phyloP scores from a whole-genome alignment of 257 asterid species.

The Capsicum rhomboideum region DNA sequence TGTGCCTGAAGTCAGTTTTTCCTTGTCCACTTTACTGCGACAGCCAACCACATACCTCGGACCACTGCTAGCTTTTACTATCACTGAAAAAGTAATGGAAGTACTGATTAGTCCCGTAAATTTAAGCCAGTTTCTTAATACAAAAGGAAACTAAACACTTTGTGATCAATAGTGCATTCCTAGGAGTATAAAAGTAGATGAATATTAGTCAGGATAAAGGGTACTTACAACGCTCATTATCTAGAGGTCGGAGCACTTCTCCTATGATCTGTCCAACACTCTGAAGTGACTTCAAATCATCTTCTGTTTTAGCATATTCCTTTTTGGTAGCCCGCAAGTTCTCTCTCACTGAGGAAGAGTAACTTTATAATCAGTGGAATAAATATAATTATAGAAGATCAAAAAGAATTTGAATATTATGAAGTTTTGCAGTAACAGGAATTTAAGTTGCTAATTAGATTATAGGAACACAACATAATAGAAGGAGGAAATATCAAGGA shows the following conservation, averaged over 20 bases:
- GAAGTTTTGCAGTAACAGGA: background rate
- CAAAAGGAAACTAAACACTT: background rate
- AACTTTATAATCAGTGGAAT: background rate
- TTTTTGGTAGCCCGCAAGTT: constrained; percentile 64
- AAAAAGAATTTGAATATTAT: background rate
- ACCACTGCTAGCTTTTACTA: constrained; percentile 94
- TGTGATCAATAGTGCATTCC: background rate
- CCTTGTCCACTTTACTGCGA: constrained; percentile 94
- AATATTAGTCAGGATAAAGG: constrained; percentile 3
- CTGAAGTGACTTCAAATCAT: constrained; percentile 93
- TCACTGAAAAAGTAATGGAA: constrained; percentile 40
- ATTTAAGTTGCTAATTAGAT: background rate
- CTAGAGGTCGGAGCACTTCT: constrained; percentile 94
- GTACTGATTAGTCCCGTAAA: background rate
- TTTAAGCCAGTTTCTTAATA: background rate
- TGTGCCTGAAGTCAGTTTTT: constrained; percentile 87
- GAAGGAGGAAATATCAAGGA: background rate
- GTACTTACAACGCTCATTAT: constrained; percentile 76
- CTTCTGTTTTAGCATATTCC: constrained; percentile 90
- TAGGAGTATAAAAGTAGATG: background rate
- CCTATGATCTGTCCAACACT: constrained; percentile 99
- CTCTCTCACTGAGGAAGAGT: constrained; percentile 50
- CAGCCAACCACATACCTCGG: constrained; percentile 98
- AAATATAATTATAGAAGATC: background rate
- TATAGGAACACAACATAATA: background rate